Evolutionary conservation across 2,329 filamentous ascomycete species (phyloP).

Genomic region (Mycosphaerella arachidis): DNA sequence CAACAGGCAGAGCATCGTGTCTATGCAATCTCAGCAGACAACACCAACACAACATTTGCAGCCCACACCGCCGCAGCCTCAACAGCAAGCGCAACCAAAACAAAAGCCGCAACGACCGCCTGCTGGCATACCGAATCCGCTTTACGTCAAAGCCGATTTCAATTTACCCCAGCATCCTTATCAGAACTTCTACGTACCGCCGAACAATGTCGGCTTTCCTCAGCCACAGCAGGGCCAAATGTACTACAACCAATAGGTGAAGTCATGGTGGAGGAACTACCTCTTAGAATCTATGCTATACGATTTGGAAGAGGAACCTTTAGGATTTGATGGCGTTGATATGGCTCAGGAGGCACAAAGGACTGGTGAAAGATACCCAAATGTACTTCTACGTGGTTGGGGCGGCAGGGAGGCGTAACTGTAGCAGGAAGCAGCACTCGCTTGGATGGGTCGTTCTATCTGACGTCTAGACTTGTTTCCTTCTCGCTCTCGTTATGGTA

Average conservation of each 20-base stretch:
- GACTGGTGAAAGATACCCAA: constrained; percentile 8
- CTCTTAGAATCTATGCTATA: neutral
- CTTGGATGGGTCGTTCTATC: neutral
- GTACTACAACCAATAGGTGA: neutral
- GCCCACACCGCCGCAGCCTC: constrained; percentile 18
- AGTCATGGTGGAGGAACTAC: neutral
- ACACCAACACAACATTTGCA: constrained; percentile 24
- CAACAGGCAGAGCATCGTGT: constrained; percentile 17
- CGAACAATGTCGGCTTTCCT: constrained; percentile 31
- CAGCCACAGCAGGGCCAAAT: neutral
- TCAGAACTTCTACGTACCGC: constrained; percentile 72
- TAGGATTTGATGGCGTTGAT: neutral
- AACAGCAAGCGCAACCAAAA: constrained; percentile 14
- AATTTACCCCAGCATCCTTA: constrained; percentile 75
- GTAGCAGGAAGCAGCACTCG: neutral
- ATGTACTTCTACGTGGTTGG: neutral
- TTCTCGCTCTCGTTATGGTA: neutral
- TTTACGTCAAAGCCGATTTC: constrained; percentile 70
- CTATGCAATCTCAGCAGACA: constrained; percentile 20
- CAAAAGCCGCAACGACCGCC: constrained; percentile 34
- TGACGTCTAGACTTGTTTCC: neutral
- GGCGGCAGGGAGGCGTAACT: neutral
- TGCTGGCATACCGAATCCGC: constrained; percentile 61
- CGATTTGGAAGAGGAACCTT: neutral
- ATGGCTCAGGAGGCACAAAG: neutral